Evolutionary conservation across 2,329 filamentous ascomycete genomes (phyloP).

Genomic region (Microsporum ferrugineum): DNA sequence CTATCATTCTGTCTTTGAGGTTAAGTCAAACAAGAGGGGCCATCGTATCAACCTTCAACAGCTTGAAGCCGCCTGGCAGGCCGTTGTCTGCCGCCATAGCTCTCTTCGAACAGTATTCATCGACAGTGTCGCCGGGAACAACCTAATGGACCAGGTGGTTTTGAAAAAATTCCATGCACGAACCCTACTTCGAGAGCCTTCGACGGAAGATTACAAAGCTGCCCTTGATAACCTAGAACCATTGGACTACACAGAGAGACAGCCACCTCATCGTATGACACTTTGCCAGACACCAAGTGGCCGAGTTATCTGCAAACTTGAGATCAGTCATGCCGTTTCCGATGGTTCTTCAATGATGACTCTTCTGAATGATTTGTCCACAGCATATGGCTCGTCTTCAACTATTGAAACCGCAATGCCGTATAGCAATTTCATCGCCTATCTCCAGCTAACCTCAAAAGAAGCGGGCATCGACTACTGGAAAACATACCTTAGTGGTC

Average conservation of each 20-base stretch:
- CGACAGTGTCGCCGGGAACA: conserved; percentile 25
- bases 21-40: conserved; percentile 17
- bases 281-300: conserved; percentile 25
- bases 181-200: conserved; percentile 23
- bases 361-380: conserved; percentile 23
- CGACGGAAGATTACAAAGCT: conserved; percentile 17
- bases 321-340: conserved; percentile 31
- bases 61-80: conserved; percentile 26
- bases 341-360: conserved; percentile 28
- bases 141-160: conserved; percentile 30
- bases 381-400: conserved; percentile 25
- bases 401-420: conserved; percentile 20
- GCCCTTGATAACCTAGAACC: conserved; percentile 20
- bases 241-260: conserved; percentile 21
- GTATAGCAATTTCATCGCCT: conserved; percentile 31
- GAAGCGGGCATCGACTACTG: conserved; percentile 24
- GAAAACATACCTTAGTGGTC: conserved; percentile 25
- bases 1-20: conserved; percentile 28
- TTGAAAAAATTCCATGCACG: conserved; percentile 20
- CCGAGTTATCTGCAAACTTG: conserved; percentile 25
- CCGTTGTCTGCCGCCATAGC: conserved; percentile 24
- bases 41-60: conserved; percentile 18
- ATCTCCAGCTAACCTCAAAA: conserved; percentile 21
- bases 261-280: conserved; percentile 26
- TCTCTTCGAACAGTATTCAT: conserved; percentile 27